Conservation (phyloP, 805 yeast genomes). For the Monosporozyma yasuniensis region DNA sequence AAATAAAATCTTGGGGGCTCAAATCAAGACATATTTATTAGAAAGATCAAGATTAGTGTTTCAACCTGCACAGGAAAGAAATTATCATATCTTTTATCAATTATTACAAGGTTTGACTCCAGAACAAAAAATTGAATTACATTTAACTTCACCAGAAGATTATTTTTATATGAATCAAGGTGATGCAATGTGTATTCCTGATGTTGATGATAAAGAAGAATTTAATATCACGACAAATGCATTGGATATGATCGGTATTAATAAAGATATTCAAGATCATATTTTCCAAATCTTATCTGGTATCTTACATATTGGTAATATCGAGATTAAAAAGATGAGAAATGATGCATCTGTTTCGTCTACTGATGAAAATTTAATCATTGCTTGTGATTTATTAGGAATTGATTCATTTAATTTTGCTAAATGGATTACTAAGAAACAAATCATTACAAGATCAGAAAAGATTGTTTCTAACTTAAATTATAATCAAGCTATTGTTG, state of each 20-base stretch:
- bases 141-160: constrained; percentile 57
- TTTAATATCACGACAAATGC: constrained; percentile 70
- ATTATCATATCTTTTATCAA: constrained; percentile 93
- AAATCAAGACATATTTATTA: constrained; percentile 82
- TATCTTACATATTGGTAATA: constrained; percentile 85
- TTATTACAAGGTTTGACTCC: constrained; percentile 59
- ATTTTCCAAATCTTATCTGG: constrained; percentile 81
- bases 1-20: constrained; percentile 86
- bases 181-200: constrained; percentile 58
- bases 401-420: constrained; percentile 65
- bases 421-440: constrained; percentile 90
- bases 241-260: constrained; percentile 67
- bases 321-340: constrained; percentile 76
- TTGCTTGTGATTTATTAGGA: constrained; percentile 80
- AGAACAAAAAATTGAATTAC: constrained; percentile 46
- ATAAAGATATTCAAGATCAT: constrained; percentile 46
- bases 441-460: constrained; percentile 86
- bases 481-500: constrained; percentile 78
- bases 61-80: constrained; percentile 83
- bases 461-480: constrained; percentile 78
- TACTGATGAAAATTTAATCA: constrained; percentile 64
- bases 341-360: constrained; percentile 72
- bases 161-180: constrained; percentile 86
- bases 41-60: constrained; percentile 92
- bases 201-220: constrained; percentile 76